Evolutionary conservation across 1,284 basidiomycete species (phyloP).

Genomic region (Rhodotorula sp.): DNA sequence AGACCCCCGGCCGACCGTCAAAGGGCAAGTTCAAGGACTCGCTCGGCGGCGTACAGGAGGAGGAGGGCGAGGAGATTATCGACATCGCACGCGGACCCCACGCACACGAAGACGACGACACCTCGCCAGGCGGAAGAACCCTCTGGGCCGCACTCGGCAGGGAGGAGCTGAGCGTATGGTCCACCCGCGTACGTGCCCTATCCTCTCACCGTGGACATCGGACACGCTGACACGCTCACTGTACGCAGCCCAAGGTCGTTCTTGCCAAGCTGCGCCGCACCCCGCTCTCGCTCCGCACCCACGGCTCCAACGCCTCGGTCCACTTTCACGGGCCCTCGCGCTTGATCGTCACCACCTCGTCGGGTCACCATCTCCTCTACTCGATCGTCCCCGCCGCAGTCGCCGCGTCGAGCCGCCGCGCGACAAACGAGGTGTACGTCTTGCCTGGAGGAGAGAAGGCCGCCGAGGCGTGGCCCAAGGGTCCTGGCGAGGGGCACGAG

Average conservation of each 20-base stretch:
- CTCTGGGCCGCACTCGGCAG: slow-evolving; percentile 34
- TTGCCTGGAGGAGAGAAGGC: slow-evolving; percentile 35
- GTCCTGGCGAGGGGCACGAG: slow-evolving; percentile 30
- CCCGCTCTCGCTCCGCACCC: slow-evolving; percentile 35
- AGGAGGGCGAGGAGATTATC: slow-evolving; percentile 41
- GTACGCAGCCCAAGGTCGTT: slow-evolving; percentile 36
- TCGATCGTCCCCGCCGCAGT: slow-evolving; percentile 13
- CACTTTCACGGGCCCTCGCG: slow-evolving; percentile 27
- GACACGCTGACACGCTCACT: no score
- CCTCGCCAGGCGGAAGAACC: not conserved
- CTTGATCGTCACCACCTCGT: slow-evolving; percentile 36
- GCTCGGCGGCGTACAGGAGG: slow-evolving; percentile 39
- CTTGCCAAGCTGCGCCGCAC: slow-evolving; percentile 38
- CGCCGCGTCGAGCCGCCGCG: not conserved
- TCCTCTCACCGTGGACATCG: not conserved
- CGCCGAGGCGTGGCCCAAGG: slow-evolving; percentile 25
- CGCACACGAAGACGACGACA: not conserved
- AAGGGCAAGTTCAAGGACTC: slow-evolving; percentile 37
- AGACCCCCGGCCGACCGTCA: slow-evolving; percentile 25
- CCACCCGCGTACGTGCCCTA: slow-evolving; percentile 20
- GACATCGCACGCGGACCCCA: slow-evolving; percentile 24
- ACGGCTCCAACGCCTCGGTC: slow-evolving; percentile 33
- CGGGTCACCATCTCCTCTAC: slow-evolving; percentile 39
- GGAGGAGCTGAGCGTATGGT: slow-evolving; percentile 40
- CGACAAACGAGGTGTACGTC: slow-evolving; percentile 22